Evolutionary conservation across 2,329 filamentous ascomycete genomes (phyloP).

Genomic region (Periconia sp.): DNA sequence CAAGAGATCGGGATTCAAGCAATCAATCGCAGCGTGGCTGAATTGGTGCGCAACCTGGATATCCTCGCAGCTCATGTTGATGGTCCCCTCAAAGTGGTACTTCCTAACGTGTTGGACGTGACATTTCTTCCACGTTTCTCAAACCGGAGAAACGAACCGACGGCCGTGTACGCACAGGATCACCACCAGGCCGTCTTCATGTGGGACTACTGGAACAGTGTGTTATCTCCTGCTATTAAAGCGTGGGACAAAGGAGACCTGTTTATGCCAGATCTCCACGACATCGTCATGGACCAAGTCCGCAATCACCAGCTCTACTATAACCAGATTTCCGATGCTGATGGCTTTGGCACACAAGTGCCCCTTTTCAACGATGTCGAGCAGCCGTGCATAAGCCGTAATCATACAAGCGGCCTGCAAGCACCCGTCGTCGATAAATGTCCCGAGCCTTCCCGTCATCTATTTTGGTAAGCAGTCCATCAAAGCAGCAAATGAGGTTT

Average conservation of each 20-base stretch:
- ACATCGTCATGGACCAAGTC: conserved; percentile 38
- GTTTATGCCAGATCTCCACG: conserved; percentile 36
- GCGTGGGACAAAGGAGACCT: conserved; percentile 34
- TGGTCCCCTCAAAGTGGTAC: conserved; percentile 28
- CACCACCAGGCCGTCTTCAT: conserved; percentile 39
- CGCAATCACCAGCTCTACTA: conserved; percentile 36
- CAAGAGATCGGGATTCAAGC: conserved; percentile 29
- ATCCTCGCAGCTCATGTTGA: conserved; percentile 29
- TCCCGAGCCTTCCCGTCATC: conserved; percentile 30
- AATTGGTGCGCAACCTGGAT: conserved; percentile 38
- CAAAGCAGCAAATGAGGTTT: conserved; percentile 30
- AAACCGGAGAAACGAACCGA: conserved; percentile 21
- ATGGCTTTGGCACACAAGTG: conserved; percentile 31
- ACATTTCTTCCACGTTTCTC: conserved; percentile 40
- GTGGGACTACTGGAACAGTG: conserved; percentile 40
- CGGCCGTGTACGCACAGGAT: conserved; percentile 29
- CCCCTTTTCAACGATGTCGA: conserved; percentile 38
- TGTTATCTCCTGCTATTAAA: conserved; percentile 28
- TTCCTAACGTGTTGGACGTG: conserved; percentile 37
- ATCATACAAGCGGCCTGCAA: conserved; percentile 22
- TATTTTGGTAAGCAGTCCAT: conserved; percentile 37
- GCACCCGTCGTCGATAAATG: conserved; percentile 32
- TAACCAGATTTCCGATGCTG: conserved; percentile 33
- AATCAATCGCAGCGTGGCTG: conserved; percentile 35
- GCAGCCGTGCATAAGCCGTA: conserved; percentile 32